phyloP scores from a whole-genome alignment of 495 filamentous ascomycete genomes.

The Apiosordaria backusii region DNA sequence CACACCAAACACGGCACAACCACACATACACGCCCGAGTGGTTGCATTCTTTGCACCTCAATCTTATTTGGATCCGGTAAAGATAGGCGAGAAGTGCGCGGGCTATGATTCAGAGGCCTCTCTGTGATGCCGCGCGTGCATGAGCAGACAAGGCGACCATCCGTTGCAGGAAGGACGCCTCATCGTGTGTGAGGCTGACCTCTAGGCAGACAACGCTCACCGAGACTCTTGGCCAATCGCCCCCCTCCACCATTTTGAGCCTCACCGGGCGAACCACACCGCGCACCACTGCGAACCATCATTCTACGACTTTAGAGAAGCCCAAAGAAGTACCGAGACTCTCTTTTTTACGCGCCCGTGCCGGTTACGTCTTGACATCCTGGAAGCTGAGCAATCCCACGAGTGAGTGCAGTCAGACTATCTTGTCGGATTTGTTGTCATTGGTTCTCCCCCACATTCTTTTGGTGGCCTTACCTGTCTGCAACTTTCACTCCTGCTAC shows the following conservation, averaged over 20 bases:
- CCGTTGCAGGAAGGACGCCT: constrained; percentile 19
- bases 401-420: neutral
- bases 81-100: neutral
- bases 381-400: neutral
- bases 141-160: constrained; percentile 24
- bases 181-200: constrained; percentile 17
- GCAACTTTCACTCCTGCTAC: neutral
- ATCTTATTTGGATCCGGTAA: neutral
- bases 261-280: constrained; percentile 21
- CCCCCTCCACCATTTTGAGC: constrained; percentile 9
- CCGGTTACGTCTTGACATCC: neutral
- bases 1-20: neutral
- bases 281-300: constrained; percentile 17
- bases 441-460: neutral
- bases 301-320: neutral
- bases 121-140: constrained; percentile 13
- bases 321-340: neutral
- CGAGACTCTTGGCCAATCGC: constrained; percentile 25
- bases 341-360: neutral
- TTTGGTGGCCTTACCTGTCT: neutral
- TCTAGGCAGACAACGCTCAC: constrained; percentile 26
- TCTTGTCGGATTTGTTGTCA: neutral
- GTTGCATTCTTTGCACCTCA: neutral
- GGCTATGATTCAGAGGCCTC: constrained; percentile 7
- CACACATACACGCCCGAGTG: neutral